Evolutionary conservation across 805 yeast species (phyloP), one percentile per base, ranked within the genome.

Genomic region (Kazachstania psychrophila): DNA sequence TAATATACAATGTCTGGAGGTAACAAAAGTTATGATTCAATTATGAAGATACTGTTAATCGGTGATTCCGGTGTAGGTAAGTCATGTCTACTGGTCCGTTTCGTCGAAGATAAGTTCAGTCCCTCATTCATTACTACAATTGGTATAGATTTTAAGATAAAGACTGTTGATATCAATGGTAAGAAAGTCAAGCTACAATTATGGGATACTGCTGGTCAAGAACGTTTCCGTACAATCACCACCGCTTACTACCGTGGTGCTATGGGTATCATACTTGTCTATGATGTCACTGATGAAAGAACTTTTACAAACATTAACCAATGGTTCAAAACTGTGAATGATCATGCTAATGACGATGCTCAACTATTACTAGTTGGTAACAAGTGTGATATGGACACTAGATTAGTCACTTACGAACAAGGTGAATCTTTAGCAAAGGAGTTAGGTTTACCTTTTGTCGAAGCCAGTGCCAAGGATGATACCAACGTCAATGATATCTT

Each of bases 141-240:
- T 54, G 98, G 98, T 38, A 92, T 92, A 53, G 98, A 92, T 62
- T 92, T 92, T 73, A 92, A 92, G 68, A 89, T 92, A 60, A 81
- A 96, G 65, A 88, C 96, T 20, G 84, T 88, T 49, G 96, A 89
- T 51, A 73, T 88, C 47, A 89, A 89, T 45, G 96, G 95, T 37
- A 83, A 84, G 64, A 81, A 81, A 47, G 83, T 92, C 63, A 92
- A 92, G 66, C 73, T 89, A 58, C 98, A 92, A 62, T 83, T 89
- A 30, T 82, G 96, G 96, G 96, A 87, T 60, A 87, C 96, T 28
- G 96, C 96, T 1, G 96, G 96, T n/a, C 96, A 87, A 65, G 96
- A 87, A 61, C 72, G 96, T 55, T 87, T 87, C 67, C 75, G 95
- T 65, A 85, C 95, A 28, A 87, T 87, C 65, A 88, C 92, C 33